A percentile compares a stretch with the other conserved stretches of the same genome.
Conservation (phyloP, 2,329 filamentous ascomycete genomes). For the Fusarium equiseti region DNA sequence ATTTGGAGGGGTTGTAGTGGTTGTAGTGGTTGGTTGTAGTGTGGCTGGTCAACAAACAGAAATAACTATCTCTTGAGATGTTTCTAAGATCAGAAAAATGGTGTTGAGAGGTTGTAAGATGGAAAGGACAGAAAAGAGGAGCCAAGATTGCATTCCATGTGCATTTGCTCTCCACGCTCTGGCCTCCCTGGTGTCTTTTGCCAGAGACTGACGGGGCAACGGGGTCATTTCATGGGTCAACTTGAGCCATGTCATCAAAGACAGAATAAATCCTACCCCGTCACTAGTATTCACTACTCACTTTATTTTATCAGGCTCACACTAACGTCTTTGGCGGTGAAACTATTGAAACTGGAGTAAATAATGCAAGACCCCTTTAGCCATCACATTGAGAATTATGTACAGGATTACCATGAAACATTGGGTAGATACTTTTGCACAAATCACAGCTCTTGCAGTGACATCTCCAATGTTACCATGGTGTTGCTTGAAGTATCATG, state of each 20-base stretch:
- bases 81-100: conserved; percentile 17
- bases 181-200: conserved; percentile 42
- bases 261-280: background rate
- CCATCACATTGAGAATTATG: conserved; percentile 14
- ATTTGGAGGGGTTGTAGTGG: conserved; percentile 22
- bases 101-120: conserved; percentile 45
- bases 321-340: conserved; percentile 39
- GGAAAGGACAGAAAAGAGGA: conserved; percentile 42
- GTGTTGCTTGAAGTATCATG: background rate
- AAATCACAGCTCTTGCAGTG: conserved; percentile 13
- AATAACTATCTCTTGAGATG: conserved; percentile 21
- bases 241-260: conserved; percentile 20
- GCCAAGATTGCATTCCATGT: conserved; percentile 38
- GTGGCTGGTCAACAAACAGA: conserved; percentile 28
- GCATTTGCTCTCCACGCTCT: conserved; percentile 45
- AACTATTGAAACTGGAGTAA: conserved; percentile 41
- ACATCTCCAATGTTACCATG: background rate
- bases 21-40: conserved; percentile 11
- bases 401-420: background rate
- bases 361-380: conserved; percentile 38
- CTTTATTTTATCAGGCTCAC: conserved; percentile 8
- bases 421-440: conserved; percentile 10
- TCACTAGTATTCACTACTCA: rapidly evolving
- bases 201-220: conserved; percentile 52
- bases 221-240: conserved; percentile 33